These are phyloP conservation scores for Polyplosphaeria fusca DNA, from an alignment of 495 filamentous ascomycete species.

Conservation along the genomic window DNA sequence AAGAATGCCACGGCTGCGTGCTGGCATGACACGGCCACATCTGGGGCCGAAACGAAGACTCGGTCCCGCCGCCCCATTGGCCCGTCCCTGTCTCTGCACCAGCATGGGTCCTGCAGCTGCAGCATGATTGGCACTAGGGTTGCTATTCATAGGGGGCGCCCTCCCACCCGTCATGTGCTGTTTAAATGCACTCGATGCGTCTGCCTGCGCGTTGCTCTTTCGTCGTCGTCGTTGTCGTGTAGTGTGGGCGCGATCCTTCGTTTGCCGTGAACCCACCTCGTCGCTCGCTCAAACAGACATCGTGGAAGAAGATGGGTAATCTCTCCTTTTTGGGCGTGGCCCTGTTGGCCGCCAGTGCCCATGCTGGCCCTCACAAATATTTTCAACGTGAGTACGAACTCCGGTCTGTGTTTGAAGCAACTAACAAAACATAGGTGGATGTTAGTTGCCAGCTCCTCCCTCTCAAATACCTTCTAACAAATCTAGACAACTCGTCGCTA, in stretches of 20 bases:
- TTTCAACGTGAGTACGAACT: slow-evolving; percentile 13
- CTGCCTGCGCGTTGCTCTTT: slow-evolving; percentile 3
- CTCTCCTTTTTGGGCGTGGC: slow-evolving; percentile 6
- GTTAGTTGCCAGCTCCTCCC: too few relatives aligned
- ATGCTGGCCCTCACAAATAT: slow-evolving; percentile 1
- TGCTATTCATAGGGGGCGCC: slow-evolving; percentile 24
- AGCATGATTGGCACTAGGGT: slow-evolving; percentile 3
- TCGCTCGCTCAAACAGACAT: slow-evolving; percentile 12
- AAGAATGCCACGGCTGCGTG: neutral
- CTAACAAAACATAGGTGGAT: neutral
- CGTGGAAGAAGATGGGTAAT: slow-evolving; percentile 1
- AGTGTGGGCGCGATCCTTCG: neutral
- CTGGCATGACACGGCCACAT: slow-evolving; percentile 24
- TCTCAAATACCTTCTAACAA: neutral
- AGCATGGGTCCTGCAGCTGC: slow-evolving; percentile 1
- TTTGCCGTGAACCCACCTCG: neutral
- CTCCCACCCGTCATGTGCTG: neutral
- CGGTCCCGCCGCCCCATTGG: neutral
- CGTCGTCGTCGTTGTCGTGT: neutral
- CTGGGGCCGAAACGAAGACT: neutral
- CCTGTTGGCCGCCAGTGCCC: neutral
- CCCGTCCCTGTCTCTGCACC: neutral
- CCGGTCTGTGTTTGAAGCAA: too few relatives aligned
- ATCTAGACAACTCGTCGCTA: neutral
- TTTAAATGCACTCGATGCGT: slow-evolving; percentile 3